A percentile compares a stretch with the other conserved stretches of the same genome.
phyloP scores from a whole-genome alignment of 768 basidiomycete species.

The Filobasidium wieringae region DNA sequence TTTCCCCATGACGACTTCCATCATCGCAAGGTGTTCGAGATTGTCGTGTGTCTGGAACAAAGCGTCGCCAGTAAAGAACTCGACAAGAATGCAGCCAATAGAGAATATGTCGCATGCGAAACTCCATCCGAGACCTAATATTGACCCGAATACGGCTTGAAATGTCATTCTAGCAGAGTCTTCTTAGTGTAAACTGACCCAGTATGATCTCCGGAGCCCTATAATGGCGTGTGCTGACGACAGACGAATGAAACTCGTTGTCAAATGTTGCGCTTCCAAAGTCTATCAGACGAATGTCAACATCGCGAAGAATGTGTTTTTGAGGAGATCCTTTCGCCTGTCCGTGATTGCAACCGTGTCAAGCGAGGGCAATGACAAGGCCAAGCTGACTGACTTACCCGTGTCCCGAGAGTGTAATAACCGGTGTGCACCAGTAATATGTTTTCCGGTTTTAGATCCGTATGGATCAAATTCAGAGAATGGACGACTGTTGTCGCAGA shows the following conservation, averaged over 20 bases:
- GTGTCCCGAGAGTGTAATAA: conserved; percentile 38
- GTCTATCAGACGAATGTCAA: conserved; percentile 90
- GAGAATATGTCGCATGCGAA: conserved; percentile 98
- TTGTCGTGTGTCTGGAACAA: conserved; percentile 99
- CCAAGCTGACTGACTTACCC: conserved; percentile 22
- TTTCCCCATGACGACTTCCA: conserved; percentile 98
- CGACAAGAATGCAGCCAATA: conserved; percentile 93
- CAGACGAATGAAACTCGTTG: conserved; percentile 93
- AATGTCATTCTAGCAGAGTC: background rate
- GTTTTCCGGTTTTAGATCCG: conserved; percentile 98
- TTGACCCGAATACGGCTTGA: background rate
- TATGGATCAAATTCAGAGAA: conserved; percentile 80
- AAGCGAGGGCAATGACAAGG: background rate
- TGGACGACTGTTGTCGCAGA: conserved; percentile 58
- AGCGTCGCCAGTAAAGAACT: conserved; percentile 93
- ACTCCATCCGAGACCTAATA: conserved; percentile 89
- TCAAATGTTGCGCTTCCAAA: conserved; percentile 98
- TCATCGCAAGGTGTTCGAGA: conserved; percentile 98
- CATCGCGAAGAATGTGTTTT: conserved; percentile 69
- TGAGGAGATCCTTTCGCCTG: conserved; percentile 42
- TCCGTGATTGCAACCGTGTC: background rate
- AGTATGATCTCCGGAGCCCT: conserved; percentile 98
- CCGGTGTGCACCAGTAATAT: conserved; percentile 84
- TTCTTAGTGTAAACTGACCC: conserved; percentile 50
- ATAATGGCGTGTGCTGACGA: conserved; percentile 95